Percentiles rank a stretch among this genome's conserved stretches.
These are phyloP conservation scores for Blastobotrys indianensis DNA, from an alignment of 1,139 yeast species.

Conservation along the genomic window DNA sequence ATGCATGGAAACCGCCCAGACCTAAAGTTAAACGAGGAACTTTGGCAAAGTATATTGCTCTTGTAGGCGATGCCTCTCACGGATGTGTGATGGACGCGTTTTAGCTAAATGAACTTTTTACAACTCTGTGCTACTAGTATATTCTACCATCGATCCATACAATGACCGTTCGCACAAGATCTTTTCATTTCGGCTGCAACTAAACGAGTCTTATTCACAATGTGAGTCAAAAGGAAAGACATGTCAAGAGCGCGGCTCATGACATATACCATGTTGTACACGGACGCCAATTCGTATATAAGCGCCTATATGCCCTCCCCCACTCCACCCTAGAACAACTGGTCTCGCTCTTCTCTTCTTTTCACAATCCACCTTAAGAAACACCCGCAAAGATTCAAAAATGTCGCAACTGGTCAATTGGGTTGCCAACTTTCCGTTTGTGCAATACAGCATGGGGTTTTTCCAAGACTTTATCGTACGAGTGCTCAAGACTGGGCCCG, in stretches of 20 bases:
- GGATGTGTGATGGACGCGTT: slow-evolving; percentile 73
- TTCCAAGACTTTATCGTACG: slow-evolving; percentile 23
- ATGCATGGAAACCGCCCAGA: slow-evolving; percentile 65
- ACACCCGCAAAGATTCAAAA: not conserved
- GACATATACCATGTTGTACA: not conserved
- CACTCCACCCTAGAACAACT: too few relatives aligned
- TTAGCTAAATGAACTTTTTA: too few relatives aligned
- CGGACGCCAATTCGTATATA: not conserved
- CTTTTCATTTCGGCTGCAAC: not conserved
- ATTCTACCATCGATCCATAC: not conserved
- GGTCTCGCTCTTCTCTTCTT: not conserved
- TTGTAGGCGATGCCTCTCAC: slow-evolving; percentile 76
- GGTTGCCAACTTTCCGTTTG: slow-evolving; percentile 22
- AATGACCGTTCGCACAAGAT: too few relatives aligned
- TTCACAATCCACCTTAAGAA: not conserved
- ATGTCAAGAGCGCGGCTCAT: not conserved
- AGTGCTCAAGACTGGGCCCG: slow-evolving; percentile 64
- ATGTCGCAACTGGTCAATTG: slow-evolving; percentile 16
- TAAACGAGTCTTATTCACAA: too few relatives aligned
- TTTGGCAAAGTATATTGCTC: slow-evolving; percentile 64
- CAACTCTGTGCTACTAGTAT: not conserved
- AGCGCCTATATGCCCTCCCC: not conserved
- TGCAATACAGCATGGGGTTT: slow-evolving; percentile 23
- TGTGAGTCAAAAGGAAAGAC: not conserved
- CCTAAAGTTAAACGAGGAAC: slow-evolving; percentile 83